Percentiles rank a stretch among this genome's conserved stretches.
Evolutionary conservation across 768 basidiomycete genomes (phyloP).

Genomic region (Tulasnella sp.): DNA sequence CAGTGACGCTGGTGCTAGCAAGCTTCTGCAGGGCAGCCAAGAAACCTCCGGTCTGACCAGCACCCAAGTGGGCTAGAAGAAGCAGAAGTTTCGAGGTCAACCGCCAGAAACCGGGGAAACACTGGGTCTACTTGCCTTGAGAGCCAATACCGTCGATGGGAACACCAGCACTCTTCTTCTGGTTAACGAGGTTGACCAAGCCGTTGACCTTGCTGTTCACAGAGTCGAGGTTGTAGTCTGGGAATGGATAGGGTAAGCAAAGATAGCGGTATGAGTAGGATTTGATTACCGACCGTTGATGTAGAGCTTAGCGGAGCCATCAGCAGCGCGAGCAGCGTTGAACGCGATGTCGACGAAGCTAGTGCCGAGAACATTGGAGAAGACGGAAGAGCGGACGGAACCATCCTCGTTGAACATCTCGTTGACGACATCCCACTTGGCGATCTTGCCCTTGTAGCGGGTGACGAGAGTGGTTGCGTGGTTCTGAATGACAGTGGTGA

Average conservation of each 20-base stretch:
- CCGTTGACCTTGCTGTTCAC: constrained; percentile 14
- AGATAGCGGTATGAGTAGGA: neutral
- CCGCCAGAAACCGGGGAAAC: neutral
- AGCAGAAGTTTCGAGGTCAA: neutral
- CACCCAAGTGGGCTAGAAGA: constrained; percentile 6
- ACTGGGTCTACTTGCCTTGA: neutral
- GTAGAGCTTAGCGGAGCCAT: constrained; percentile 42
- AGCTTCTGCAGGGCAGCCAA: constrained; percentile 6
- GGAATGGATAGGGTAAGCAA: neutral
- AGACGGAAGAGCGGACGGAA: constrained; percentile 45
- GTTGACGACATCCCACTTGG: constrained; percentile 32
- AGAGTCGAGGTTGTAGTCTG: constrained; percentile 26
- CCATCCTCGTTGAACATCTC: constrained; percentile 56
- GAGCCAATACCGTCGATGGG: constrained; percentile 26
- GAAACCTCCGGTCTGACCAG: constrained; percentile 18
- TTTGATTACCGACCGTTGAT: constrained; percentile 6
- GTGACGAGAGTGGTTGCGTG: constrained; percentile 29
- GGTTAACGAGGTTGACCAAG: constrained; percentile 19
- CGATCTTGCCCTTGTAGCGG: constrained; percentile 30
- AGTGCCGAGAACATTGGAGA: constrained; percentile 46
- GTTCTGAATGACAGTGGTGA: constrained; percentile 32
- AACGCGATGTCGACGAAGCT: constrained; percentile 53
- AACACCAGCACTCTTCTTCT: constrained; percentile 7
- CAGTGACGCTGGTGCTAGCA: constrained; percentile 11
- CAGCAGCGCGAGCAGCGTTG: constrained; percentile 50